Percentiles rank a stretch among this genome's conserved stretches.
phyloP scores from a whole-genome alignment of 1,284 basidiomycete species.

The Pyrrhoderma lamaoense region DNA sequence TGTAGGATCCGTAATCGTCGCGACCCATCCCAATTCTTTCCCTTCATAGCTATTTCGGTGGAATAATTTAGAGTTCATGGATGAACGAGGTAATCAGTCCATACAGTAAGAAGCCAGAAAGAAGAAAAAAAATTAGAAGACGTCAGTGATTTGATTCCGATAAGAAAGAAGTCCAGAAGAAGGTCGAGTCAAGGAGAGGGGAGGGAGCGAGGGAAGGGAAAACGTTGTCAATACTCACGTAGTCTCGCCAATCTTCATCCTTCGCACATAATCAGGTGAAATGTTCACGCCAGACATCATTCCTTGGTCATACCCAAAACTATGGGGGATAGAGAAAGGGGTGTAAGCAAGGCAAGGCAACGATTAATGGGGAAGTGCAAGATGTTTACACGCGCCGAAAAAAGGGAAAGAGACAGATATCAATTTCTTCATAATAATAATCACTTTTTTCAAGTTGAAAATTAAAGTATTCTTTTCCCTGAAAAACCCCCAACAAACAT shows the following conservation, averaged over 20 bases:
- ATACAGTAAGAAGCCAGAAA: too few relatives aligned
- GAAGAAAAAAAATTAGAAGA: too few relatives aligned
- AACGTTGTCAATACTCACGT: slow-evolving; percentile 23
- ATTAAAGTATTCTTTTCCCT: too few relatives aligned
- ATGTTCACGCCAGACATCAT: slow-evolving; percentile 51
- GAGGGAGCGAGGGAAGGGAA: background rate
- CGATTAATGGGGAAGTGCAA: background rate
- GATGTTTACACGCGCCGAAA: too few relatives aligned
- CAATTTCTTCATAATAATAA: too few relatives aligned
- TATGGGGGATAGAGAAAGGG: slow-evolving; percentile 18
- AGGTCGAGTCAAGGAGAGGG: background rate
- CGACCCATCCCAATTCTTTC: slow-evolving; percentile 38
- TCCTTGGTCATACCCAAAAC: slow-evolving; percentile 50
- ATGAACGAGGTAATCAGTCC: too few relatives aligned
- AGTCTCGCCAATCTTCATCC: slow-evolving; percentile 37
- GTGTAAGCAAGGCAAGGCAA: background rate
- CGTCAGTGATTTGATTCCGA: too few relatives aligned
- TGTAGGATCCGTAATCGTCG: slow-evolving; percentile 41
- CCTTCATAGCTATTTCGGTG: slow-evolving; percentile 31
- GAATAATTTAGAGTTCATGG: too few relatives aligned
- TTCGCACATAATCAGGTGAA: slow-evolving; percentile 40
- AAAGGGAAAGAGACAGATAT: too few relatives aligned
- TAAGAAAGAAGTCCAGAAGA: too few relatives aligned
- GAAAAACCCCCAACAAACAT: too few relatives aligned
- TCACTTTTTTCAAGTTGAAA: too few relatives aligned